phyloP scores from a whole-genome alignment of 2,329 filamentous ascomycete species.

The Sclerotiophoma versabilis region DNA sequence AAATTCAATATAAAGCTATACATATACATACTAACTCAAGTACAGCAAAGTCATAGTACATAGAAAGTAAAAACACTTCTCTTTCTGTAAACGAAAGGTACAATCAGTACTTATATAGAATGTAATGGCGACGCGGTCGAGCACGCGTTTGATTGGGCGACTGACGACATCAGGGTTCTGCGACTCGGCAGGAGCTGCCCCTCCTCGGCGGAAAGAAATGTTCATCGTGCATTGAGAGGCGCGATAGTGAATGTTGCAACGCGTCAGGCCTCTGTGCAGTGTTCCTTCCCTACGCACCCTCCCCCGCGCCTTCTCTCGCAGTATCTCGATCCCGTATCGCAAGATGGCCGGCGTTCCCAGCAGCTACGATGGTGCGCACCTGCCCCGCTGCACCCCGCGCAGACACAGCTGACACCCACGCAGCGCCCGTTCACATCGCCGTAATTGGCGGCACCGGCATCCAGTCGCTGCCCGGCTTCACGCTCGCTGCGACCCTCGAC shows the following conservation, averaged over 20 bases:
- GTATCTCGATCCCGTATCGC: conserved; percentile 36
- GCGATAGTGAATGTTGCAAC: conserved; percentile 28
- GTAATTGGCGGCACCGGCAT: conserved; percentile 81
- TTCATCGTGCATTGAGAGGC: conserved; percentile 21
- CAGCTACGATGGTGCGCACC: conserved; percentile 40
- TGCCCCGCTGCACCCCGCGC: not conserved
- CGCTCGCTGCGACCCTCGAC: conserved; percentile 79
- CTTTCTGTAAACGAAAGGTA: too few species aligned
- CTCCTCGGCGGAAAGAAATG: conserved; percentile 26
- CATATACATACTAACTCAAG: too few species aligned
- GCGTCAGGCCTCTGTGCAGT: conserved; percentile 11
- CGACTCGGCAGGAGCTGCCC: conserved; percentile 26
- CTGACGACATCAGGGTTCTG: conserved; percentile 34
- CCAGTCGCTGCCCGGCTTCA: conserved; percentile 84
- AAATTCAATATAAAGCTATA: too few species aligned
- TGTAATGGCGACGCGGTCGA: not conserved
- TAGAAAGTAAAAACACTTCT: too few species aligned
- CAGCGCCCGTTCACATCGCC: conserved; percentile 59
- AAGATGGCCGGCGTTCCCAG: conserved; percentile 45
- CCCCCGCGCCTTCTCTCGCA: conserved; percentile 10
- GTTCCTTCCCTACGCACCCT: not conserved
- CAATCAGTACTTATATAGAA: too few species aligned
- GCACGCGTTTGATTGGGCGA: conserved; percentile 19
- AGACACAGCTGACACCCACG: conserved; percentile 15
- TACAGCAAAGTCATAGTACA: too few species aligned